Evolutionary conservation across 257 asterid genomes (phyloP).

Genomic region (Gentiana dahurica): DNA sequence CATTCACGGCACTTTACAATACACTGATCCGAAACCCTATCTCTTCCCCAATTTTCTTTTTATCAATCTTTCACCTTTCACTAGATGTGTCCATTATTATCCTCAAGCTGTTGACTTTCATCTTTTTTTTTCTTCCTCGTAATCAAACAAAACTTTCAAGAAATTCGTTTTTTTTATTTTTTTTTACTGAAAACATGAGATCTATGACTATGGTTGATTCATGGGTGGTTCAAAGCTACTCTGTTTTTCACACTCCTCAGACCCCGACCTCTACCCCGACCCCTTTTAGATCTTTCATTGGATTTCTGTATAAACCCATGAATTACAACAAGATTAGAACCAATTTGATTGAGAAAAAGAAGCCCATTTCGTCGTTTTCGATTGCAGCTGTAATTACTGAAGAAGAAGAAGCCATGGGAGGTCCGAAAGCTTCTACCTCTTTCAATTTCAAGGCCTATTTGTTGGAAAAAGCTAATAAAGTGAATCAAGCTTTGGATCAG

Average conservation of each 20-base stretch:
- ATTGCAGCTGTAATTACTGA: constrained; percentile 21
- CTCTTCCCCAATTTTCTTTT: constrained; percentile 7
- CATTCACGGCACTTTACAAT: neutral
- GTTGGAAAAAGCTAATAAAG: constrained; percentile 33
- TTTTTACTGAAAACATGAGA: constrained; percentile 17
- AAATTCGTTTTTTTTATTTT: constrained; percentile 1
- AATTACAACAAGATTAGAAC: constrained; percentile 10
- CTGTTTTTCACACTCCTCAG: constrained; percentile 10
- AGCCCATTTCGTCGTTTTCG: constrained; percentile 5
- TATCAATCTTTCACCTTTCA: neutral
- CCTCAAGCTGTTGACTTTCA: neutral
- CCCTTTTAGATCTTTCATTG: constrained; percentile 8
- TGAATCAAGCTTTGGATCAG: constrained; percentile 44
- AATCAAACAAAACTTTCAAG: neutral
- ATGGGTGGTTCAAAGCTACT: constrained; percentile 22
- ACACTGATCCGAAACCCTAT: constrained; percentile 47
- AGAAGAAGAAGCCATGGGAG: constrained; percentile 21
- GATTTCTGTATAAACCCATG: constrained; percentile 10
- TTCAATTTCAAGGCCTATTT: constrained; percentile 44
- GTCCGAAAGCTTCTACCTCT: constrained; percentile 1
- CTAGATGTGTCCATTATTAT: neutral
- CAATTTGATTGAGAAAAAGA: constrained; percentile 1
- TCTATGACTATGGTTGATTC: constrained; percentile 29
- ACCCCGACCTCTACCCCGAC: neutral
- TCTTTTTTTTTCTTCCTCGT: neutral